These are phyloP conservation scores for Phyllosticta capitalensis DNA, from an alignment of 2,329 filamentous ascomycete genomes.

Conservation along the genomic window DNA sequence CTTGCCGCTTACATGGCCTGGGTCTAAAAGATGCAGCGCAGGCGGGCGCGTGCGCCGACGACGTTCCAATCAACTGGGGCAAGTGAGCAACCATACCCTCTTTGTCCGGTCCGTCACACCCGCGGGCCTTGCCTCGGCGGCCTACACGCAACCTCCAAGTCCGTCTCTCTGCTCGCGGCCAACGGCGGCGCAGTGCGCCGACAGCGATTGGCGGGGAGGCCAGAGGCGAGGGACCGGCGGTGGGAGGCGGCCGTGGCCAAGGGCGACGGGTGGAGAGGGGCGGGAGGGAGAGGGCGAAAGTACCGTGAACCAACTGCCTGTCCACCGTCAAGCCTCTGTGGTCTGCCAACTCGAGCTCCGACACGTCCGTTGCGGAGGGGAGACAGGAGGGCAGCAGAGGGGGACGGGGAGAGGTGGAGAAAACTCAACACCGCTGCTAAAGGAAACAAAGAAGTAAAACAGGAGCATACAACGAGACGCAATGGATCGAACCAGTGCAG, in stretches of 20 bases:
- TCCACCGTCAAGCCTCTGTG: not conserved
- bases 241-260: constrained; percentile 16
- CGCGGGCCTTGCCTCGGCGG: not conserved
- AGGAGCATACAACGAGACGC: constrained; percentile 27
- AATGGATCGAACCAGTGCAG: constrained; percentile 23
- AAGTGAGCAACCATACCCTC: constrained; percentile 36
- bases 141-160: constrained; percentile 1
- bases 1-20: constrained; percentile 24
- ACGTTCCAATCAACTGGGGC: constrained; percentile 18
- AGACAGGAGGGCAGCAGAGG: constrained; percentile 8
- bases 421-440: constrained; percentile 21
- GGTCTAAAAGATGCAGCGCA: constrained; percentile 29
- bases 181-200: constrained; percentile 17
- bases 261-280: constrained; percentile 28
- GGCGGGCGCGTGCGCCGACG: constrained; percentile 21
- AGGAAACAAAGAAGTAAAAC: constrained; percentile 24
- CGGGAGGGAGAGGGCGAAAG: constrained; percentile 33
- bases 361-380: too few species aligned
- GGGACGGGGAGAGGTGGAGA: constrained; percentile 13
- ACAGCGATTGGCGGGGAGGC: constrained; percentile 21
- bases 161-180: constrained; percentile 22
- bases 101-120: constrained; percentile 31
- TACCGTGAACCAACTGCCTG: constrained; percentile 10
- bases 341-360: constrained; percentile 6
- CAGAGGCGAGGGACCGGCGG: constrained; percentile 24